Evolutionary conservation across 2,329 filamentous ascomycete species (phyloP), one percentile per base, ranked within the genome.

Genomic region (Penicillium sp.): DNA sequence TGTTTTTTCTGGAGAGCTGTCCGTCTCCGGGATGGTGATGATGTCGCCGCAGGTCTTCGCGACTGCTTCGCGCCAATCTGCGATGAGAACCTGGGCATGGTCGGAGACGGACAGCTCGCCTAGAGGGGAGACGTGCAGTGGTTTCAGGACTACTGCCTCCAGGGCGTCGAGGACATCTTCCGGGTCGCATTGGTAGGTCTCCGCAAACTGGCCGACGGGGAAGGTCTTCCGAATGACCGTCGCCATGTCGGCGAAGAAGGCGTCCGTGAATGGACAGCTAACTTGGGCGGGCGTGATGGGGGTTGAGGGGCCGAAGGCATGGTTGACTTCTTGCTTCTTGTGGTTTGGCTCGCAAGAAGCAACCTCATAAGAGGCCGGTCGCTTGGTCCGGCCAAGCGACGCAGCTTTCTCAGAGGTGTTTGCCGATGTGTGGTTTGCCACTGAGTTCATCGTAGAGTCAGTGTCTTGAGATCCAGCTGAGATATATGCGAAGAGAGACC

Each of bases 211-310:
- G 4, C 59, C 34, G 31, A 69, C 63, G 1, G 71, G 71, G 39
- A 75, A 75, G 14, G 31, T 47, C 4, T 53, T 15, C 2, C 48
- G 17, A 15, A 52, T 67, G 4, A 58, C 63, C 4, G 59, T 51
- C 11, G 65, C 69, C 57, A 74, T 62, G 45, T 68, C 63, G 3
- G 45, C 55, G 50, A 74, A 74, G 49, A 59, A 71, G 71, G 31
- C 59, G 17, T 15, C 54, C 52, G 62, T 66, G 41, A 68, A 31
- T 39, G 57, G n/a, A 31, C 38, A 52, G 7, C 22, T 10, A 22
- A 35, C 22, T 6, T 11, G 37, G 6, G 15, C 11, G 38, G 38
- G 12, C 38, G 49, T 10, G 12, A 5, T 20, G 38, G 37, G 22
- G 31, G n/a, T n/a, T 14, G 10, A 28, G 35, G 12, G 22, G 20